Evolutionary conservation across 176 grass and related monocot genomes (phyloP).

Genomic region (Carex parvula): DNA sequence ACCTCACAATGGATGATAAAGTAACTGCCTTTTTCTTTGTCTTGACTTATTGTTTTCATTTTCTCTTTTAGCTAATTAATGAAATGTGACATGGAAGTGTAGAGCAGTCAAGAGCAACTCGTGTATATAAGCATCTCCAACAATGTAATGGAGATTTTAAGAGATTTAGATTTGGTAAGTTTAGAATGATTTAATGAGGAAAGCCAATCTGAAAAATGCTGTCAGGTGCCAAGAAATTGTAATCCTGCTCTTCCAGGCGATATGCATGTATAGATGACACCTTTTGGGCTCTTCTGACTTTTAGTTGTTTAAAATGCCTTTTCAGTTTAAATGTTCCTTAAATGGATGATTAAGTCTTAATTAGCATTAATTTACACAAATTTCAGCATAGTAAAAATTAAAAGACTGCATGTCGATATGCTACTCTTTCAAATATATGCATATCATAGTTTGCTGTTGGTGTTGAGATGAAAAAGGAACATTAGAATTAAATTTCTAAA

Average conservation of each 20-base stretch:
- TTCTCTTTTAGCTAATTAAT: not conserved
- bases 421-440: not conserved
- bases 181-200: not conserved
- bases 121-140: not conserved
- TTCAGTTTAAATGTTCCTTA: not conserved
- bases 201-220: not conserved
- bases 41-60: not conserved
- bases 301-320: not conserved
- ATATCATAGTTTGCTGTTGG: not conserved
- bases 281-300: not conserved
- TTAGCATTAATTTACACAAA: not conserved
- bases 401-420: not conserved
- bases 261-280: not conserved
- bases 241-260: not conserved
- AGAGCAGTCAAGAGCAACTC: not conserved
- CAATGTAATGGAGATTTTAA: not conserved
- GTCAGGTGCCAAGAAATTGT: not conserved
- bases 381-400: not conserved
- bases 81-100: not conserved
- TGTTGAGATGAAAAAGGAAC: not conserved
- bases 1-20: slow-evolving; percentile 74
- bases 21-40: slow-evolving; percentile 28
- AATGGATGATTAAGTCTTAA: not conserved
- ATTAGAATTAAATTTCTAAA: slow-evolving; percentile 7
- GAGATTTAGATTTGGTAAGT: not conserved